Percentiles rank a stretch among this genome's conserved stretches.
Conservation (phyloP, 202 grass and related monocot genomes). For the Alloteropsis angusta region DNA sequence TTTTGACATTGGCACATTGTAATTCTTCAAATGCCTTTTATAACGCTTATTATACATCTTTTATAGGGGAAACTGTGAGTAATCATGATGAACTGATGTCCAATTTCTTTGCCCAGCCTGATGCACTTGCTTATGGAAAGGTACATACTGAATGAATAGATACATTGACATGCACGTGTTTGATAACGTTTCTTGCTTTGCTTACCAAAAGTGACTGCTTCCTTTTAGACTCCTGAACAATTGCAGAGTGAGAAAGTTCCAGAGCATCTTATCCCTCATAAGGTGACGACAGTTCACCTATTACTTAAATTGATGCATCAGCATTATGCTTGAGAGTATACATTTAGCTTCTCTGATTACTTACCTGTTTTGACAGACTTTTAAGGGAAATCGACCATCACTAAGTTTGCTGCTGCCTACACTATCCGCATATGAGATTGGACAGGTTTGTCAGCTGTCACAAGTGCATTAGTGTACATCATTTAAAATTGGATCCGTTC, state of each 20-base stretch:
- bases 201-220: constrained; percentile 4
- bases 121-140: constrained; percentile 99
- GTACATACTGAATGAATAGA: constrained; percentile 32
- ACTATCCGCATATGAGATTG: constrained; percentile 73
- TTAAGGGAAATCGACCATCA: constrained; percentile 81
- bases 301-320: background rate
- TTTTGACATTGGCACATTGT: background rate
- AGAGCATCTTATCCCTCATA: constrained; percentile 76
- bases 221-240: constrained; percentile 78
- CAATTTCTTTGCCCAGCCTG: constrained; percentile 98
- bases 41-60: constrained; percentile 2
- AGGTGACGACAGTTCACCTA: constrained; percentile 38
- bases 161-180: background rate
- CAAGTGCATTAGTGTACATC: background rate
- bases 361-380: constrained; percentile 50
- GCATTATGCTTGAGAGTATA: constrained; percentile 2
- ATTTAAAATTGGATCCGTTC: background rate
- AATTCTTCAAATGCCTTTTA: constrained; percentile 21
- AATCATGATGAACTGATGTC: constrained; percentile 99
- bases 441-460: constrained; percentile 77
- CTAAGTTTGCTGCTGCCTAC: constrained; percentile 77
- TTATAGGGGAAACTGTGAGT: constrained; percentile 81
- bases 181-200: constrained; percentile 8
- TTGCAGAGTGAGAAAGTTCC: constrained; percentile 64
- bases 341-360: background rate